Base-by-base conservation (phyloP, 768 basidiomycete species). In the Boletus fagicola region DNA sequence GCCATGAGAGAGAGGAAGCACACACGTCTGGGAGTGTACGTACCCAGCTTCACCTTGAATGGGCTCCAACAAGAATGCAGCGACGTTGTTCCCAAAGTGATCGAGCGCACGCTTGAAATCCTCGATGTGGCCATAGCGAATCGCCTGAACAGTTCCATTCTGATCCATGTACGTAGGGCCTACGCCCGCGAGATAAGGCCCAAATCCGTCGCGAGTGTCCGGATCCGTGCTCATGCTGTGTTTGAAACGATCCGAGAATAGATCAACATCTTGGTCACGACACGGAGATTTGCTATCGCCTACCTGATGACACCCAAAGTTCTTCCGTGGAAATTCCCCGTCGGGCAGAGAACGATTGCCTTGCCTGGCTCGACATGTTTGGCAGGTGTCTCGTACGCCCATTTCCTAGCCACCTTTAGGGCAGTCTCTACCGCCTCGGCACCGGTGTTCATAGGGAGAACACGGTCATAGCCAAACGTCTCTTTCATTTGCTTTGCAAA, bases 31-130 rank as follows among this genome's bases (percentile, higher is more conserved):
- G 6, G 2, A 28, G 31, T 2, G 36, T 61, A 77, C 90, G 45
- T 70, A 93, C 92, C 94, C 95, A 18, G 96, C 96, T 75, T 98
- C 96, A n/a, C 96, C 96, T 71, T 99, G 97, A 60, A 99, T 98
- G 6, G 97, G 97, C 75, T 99, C 97, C 4, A 99, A 83, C 54
- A 99, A 80, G 78, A 99, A 94, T 1, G 92, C 96, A 7, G 95
- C 97, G 26, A 92, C 85, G 56, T 90, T 80, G 59, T 87, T 74
- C 10, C 96, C 94, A 69, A 94, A 80, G 38, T 86, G 69, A 58
- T 91, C 86, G 31, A 99, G 72, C 6, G 92, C 96, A 12, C 79
- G 78, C 69, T 87, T 83, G n/a, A 98, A 72, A 65, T 97, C 96
- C 22, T 84, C 84, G 24, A 89, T 78, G 58, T 88, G 80, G 31